Conservation (phyloP, 1,284 basidiomycete species). For the Schizopora paradoxa region DNA sequence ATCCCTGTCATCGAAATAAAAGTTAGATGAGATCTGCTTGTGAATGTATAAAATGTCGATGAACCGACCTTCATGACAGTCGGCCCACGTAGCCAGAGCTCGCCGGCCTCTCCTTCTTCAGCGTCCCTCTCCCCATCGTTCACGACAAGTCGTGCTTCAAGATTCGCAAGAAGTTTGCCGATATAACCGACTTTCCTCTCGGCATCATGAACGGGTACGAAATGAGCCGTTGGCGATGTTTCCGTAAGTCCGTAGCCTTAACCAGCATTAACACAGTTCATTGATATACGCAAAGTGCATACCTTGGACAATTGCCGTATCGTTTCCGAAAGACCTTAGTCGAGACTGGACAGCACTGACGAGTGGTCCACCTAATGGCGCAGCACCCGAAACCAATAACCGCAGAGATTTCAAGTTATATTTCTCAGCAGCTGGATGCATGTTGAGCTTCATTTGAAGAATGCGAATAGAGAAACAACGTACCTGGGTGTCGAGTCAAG, state of each 20-base stretch:
- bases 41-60: slow-evolving; percentile 26
- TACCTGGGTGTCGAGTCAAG: slow-evolving; percentile 60
- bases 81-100: slow-evolving; percentile 77
- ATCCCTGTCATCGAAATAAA: no score
- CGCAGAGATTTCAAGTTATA: slow-evolving; percentile 64
- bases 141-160: slow-evolving; percentile 70
- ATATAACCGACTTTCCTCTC: slow-evolving; percentile 54
- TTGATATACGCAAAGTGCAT: slow-evolving; percentile 11
- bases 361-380: slow-evolving; percentile 68
- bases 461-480: slow-evolving; percentile 12
- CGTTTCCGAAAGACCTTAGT: slow-evolving; percentile 34
- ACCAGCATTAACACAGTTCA: slow-evolving; percentile 1
- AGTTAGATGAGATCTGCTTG: no score
- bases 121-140: slow-evolving; percentile 47
- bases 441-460: not conserved
- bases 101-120: slow-evolving; percentile 58
- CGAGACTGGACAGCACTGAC: slow-evolving; percentile 41
- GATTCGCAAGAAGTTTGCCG: slow-evolving; percentile 72
- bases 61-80: slow-evolving; percentile 74
- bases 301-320: slow-evolving; percentile 43
- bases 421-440: slow-evolving; percentile 53
- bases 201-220: slow-evolving; percentile 37
- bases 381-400: slow-evolving; percentile 72
- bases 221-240: slow-evolving; percentile 58
- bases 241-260: slow-evolving; percentile 77